Evolutionary conservation across 1,284 basidiomycete species (phyloP).

Genomic region (Marasmius sp.): DNA sequence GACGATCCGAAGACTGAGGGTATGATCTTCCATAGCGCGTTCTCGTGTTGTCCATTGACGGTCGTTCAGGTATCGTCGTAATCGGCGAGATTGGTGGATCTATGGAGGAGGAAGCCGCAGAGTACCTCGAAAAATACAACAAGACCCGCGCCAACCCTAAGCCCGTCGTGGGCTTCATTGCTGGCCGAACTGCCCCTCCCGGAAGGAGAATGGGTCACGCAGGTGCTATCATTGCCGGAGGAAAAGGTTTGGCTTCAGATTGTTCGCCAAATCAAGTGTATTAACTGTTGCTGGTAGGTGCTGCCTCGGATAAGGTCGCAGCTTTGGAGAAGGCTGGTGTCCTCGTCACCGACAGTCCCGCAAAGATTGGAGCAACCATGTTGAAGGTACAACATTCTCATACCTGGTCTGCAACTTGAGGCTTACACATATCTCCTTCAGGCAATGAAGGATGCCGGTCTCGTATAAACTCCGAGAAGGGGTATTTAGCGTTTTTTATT

Average conservation of each 20-base stretch:
- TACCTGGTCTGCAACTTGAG: not conserved
- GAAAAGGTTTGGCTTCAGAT: conserved; percentile 68
- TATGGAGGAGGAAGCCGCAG: conserved; percentile 99
- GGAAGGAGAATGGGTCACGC: conserved; percentile 99
- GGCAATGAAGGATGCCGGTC: conserved; percentile 86
- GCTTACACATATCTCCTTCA: conserved; percentile 26
- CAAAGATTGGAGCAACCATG: conserved; percentile 88
- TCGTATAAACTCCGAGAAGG: conserved; percentile 47
- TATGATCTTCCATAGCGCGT: conserved; percentile 24
- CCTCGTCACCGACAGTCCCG: conserved; percentile 94
- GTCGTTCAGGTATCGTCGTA: conserved; percentile 79
- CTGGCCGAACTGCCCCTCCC: conserved; percentile 95
- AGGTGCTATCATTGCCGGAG: conserved; percentile 97
- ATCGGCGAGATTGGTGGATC: conserved; percentile 99
- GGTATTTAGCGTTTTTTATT: conserved; percentile 9
- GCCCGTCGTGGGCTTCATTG: conserved; percentile 98
- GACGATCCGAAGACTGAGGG: conserved; percentile 92
- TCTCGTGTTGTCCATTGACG: not conserved
- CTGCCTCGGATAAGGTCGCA: conserved; percentile 92
- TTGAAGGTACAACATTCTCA: conserved; percentile 62
- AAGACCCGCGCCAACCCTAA: conserved; percentile 86
- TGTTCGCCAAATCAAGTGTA: not conserved
- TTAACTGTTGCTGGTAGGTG: conserved; percentile 47
- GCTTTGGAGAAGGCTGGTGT: conserved; percentile 94
- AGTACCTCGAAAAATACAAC: conserved; percentile 93